Evolutionary conservation across 768 basidiomycete genomes (phyloP).

Genomic region (Phanerochaete sordida): DNA sequence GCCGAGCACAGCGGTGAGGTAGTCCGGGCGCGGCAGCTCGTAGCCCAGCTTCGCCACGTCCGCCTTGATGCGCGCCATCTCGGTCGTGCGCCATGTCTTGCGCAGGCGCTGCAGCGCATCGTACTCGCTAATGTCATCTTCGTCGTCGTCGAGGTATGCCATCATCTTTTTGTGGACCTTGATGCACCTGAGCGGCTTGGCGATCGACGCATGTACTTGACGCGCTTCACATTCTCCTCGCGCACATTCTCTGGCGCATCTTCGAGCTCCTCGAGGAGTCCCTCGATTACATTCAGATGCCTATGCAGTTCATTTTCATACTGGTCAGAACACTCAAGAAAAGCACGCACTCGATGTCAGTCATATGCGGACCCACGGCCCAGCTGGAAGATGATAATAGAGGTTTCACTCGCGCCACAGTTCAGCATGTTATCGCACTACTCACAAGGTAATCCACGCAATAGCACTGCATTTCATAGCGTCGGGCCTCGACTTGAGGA

Average conservation of each 20-base stretch:
- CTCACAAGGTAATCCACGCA: conserved; percentile 22
- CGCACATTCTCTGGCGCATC: not conserved
- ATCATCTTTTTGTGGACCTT: conserved; percentile 1
- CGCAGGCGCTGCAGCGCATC: conserved; percentile 3
- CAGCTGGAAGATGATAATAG: conserved; percentile 15
- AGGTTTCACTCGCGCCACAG: not conserved
- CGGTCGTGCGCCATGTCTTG: not conserved
- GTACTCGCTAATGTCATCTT: conserved; percentile 4
- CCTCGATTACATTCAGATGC: conserved; percentile 1
- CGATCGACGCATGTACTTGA: conserved; percentile 7
- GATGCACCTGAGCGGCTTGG: conserved; percentile 5
- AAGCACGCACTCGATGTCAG: conserved; percentile 19
- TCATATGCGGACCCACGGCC: conserved; percentile 27
- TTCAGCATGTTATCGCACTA: not conserved
- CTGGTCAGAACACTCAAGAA: not conserved
- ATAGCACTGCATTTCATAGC: conserved; percentile 18
- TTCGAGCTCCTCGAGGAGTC: not conserved
- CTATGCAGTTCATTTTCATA: not conserved
- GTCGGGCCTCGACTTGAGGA: conserved; percentile 17
- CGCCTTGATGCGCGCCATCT: conserved; percentile 1
- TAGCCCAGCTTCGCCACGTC: conserved; percentile 5
- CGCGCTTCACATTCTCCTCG: conserved; percentile 6
- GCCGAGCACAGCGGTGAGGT: not conserved
- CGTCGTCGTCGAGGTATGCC: not conserved
- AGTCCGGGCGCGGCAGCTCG: not conserved